These are phyloP conservation scores for Hericium alpestre DNA, from an alignment of 768 basidiomycete species.

Conservation along the genomic window DNA sequence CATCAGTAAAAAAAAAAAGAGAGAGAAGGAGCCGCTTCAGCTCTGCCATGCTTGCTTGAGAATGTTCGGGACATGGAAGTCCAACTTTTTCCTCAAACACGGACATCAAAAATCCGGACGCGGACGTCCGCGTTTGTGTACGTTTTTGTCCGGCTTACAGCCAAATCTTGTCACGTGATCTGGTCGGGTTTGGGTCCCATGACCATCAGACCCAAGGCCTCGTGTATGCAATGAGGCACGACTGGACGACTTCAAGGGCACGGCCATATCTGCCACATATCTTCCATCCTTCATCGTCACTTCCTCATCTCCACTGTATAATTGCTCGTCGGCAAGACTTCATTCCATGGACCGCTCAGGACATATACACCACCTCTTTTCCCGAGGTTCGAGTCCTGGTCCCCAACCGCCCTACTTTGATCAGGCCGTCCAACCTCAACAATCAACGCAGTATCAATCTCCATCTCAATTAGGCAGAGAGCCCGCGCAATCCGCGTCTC, in stretches of 20 bases:
- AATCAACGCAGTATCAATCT: slow-evolving; percentile 19
- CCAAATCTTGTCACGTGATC: too few relatives aligned
- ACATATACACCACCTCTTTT: slow-evolving; percentile 13
- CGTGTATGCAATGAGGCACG: slow-evolving; percentile 14
- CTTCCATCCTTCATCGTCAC: background rate
- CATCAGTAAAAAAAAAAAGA: too few relatives aligned
- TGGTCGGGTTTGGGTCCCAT: too few relatives aligned
- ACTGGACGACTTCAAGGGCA: background rate
- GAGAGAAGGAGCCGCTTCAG: too few relatives aligned
- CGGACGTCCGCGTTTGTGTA: too few relatives aligned
- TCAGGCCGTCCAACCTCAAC: slow-evolving; percentile 10
- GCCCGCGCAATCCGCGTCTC: slow-evolving; percentile 33
- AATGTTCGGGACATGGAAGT: too few relatives aligned
- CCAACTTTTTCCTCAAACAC: too few relatives aligned
- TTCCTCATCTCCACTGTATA: background rate
- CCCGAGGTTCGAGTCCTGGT: slow-evolving; percentile 11
- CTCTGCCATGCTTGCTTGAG: too few relatives aligned
- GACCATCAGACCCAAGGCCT: slow-evolving; percentile 1
- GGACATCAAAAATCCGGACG: too few relatives aligned
- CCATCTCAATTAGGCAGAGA: slow-evolving; percentile 25
- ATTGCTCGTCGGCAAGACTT: slow-evolving; percentile 1
- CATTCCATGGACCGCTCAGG: slow-evolving; percentile 11
- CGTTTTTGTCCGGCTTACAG: too few relatives aligned
- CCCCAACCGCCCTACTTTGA: slow-evolving; percentile 9
- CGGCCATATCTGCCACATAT: background rate